phyloP scores from a whole-genome alignment of 2,329 filamentous ascomycete species.

The Raffaelea ambrosiae region DNA sequence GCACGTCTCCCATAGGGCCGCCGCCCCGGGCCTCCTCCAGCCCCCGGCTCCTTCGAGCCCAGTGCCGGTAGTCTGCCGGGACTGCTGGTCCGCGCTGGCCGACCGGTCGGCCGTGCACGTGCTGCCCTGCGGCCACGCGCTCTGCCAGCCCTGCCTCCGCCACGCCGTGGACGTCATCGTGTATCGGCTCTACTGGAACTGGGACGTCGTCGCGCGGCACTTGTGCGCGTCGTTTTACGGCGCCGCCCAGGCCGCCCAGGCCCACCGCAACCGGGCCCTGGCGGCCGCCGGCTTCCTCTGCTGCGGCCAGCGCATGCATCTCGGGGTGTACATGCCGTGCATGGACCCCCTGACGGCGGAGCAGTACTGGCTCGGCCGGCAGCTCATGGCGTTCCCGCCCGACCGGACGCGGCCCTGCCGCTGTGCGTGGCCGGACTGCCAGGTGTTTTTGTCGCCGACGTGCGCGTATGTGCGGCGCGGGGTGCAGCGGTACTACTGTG shows the following conservation, averaged over 20 bases:
- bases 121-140: slow-evolving; percentile 9
- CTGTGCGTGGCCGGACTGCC: slow-evolving; percentile 12
- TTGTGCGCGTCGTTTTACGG: not conserved
- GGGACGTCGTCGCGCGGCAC: too few relatives aligned
- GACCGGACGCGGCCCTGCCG: not conserved
- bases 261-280: not conserved
- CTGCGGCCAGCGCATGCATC: slow-evolving; percentile 3
- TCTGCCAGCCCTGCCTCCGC: slow-evolving; percentile 9
- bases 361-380: slow-evolving; percentile 2
- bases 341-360: not conserved
- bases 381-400: not conserved
- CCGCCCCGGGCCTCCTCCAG: too few relatives aligned
- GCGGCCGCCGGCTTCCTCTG: slow-evolving; percentile 1
- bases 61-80: not conserved
- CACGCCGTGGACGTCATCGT: not conserved
- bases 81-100: not conserved
- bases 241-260: not conserved
- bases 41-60: not conserved
- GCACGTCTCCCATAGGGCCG: not conserved
- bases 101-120: not conserved
- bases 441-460: not conserved
- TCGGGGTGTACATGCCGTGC: slow-evolving; percentile 1
- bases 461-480: not conserved
- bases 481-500: not conserved
- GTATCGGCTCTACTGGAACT: not conserved